Percentiles rank a stretch among this genome's conserved stretches.
Conservation (phyloP, 768 basidiomycete genomes). For the Holtermannia corniformis region DNA sequence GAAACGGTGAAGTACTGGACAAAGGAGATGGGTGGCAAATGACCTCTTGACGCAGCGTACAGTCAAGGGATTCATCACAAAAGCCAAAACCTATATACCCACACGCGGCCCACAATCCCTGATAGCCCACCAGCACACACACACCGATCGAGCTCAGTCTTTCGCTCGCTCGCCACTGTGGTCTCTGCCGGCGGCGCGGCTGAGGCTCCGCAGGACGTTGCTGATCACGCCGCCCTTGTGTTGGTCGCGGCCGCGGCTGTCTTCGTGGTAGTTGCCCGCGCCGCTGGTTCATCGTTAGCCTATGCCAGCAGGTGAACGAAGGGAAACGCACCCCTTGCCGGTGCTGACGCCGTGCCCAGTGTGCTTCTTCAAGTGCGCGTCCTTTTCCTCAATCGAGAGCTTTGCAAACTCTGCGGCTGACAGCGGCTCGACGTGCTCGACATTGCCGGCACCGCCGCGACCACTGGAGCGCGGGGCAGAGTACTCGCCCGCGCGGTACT, state of each 20-base stretch:
- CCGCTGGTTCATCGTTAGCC: slow-evolving; percentile 11
- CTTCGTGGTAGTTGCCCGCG: slow-evolving; percentile 23
- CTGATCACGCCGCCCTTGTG: slow-evolving; percentile 29
- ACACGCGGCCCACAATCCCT: too few relatives aligned
- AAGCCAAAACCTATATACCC: too few relatives aligned
- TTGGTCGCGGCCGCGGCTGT: slow-evolving; percentile 18
- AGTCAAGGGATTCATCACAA: too few relatives aligned
- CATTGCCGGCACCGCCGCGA: slow-evolving; percentile 20
- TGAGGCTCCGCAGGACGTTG: slow-evolving; percentile 31
- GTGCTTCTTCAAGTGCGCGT: slow-evolving; percentile 27
- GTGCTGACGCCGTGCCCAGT: slow-evolving; percentile 11
- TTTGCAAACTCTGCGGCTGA: slow-evolving; percentile 11
- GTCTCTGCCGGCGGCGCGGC: slow-evolving; percentile 23
- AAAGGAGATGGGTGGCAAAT: too few relatives aligned
- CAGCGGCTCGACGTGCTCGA: slow-evolving; percentile 15
- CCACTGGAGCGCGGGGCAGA: slow-evolving; percentile 22
- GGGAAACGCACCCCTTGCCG: slow-evolving; percentile 31
- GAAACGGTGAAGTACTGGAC: too few relatives aligned
- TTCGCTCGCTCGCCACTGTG: too few relatives aligned
- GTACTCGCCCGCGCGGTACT: slow-evolving; percentile 19
- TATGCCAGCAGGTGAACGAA: neutral
- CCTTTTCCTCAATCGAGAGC: slow-evolving; percentile 33
- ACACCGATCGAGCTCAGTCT: too few relatives aligned
- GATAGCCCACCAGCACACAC: too few relatives aligned
- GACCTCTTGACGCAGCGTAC: too few relatives aligned